Evolutionary conservation across 2,329 filamentous ascomycete species (phyloP).

Genomic region (Ophiostoma novo-ulmi): DNA sequence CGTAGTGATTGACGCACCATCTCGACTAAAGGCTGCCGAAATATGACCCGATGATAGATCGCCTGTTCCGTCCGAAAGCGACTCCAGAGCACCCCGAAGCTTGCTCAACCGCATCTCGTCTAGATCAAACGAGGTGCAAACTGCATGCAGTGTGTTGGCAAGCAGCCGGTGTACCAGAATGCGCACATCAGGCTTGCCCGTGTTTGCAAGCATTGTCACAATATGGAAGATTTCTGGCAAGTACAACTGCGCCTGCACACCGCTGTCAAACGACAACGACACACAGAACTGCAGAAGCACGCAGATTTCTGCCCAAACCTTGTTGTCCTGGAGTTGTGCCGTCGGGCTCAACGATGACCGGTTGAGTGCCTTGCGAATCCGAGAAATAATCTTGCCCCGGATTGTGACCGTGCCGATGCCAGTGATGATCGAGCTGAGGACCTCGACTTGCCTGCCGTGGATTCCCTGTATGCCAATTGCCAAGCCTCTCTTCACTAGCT

Average conservation of each 20-base stretch:
- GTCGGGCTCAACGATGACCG: constrained; percentile 63
- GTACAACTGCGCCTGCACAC: constrained; percentile 62
- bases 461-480: constrained; percentile 52
- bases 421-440: constrained; percentile 57
- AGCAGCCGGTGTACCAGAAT: constrained; percentile 58
- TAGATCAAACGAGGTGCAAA: constrained; percentile 60
- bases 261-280: constrained; percentile 62
- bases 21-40: constrained; percentile 41
- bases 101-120: constrained; percentile 56
- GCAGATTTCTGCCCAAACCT: constrained; percentile 65
- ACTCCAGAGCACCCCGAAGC: constrained; percentile 51
- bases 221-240: constrained; percentile 66
- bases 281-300: constrained; percentile 62
- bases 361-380: constrained; percentile 62
- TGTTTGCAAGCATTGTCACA: constrained; percentile 66
- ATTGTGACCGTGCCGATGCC: constrained; percentile 61
- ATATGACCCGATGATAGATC: constrained; percentile 52
- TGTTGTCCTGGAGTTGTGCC: constrained; percentile 59
- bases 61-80: constrained; percentile 54
- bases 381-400: constrained; percentile 59
- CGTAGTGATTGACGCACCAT: constrained; percentile 51
- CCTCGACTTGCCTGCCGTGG: constrained; percentile 55
- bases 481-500: constrained; percentile 59
- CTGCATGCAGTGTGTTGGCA: constrained; percentile 62
- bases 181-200: constrained; percentile 53